phyloP scores from a whole-genome alignment of 495 filamentous ascomycete species.

The Xylaria cubensis region DNA sequence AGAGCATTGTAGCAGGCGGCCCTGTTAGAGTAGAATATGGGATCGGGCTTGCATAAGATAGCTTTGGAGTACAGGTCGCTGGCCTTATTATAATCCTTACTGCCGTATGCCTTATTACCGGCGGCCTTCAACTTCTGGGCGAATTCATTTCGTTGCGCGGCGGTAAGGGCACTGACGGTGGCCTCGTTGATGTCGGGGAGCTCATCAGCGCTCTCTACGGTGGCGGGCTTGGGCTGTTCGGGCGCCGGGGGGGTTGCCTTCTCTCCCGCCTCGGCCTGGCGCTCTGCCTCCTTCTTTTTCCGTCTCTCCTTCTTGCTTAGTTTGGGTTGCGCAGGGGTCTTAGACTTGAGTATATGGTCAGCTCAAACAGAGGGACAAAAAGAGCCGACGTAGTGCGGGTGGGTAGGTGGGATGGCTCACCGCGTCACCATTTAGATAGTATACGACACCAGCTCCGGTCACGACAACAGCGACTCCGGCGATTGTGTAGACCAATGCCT shows the following conservation, averaged over 20 bases:
- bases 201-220: conserved; percentile 74
- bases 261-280: conserved; percentile 59
- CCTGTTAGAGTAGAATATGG: conserved; percentile 98
- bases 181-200: conserved; percentile 85
- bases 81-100: conserved; percentile 87
- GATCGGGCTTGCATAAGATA: conserved; percentile 95
- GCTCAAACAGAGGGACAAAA: not conserved
- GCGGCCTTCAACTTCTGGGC: conserved; percentile 90
- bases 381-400: not conserved
- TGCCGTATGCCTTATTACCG: conserved; percentile 95
- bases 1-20: conserved; percentile 97
- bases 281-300: conserved; percentile 75
- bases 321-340: conserved; percentile 46
- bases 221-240: conserved; percentile 54
- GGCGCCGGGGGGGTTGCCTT: conserved; percentile 45
- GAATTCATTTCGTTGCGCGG: conserved; percentile 79
- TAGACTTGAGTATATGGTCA: conserved; percentile 34
- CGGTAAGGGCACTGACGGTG: conserved; percentile 71
- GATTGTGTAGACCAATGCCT: conserved; percentile 93
- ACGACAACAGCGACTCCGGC: conserved; percentile 91
- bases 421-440: conserved; percentile 71
- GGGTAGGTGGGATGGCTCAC: conserved; percentile 39
- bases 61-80: conserved; percentile 95
- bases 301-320: conserved; percentile 62
- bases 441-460: conserved; percentile 86